Base-by-base conservation (phyloP, 371 early-diverging fungal genomes). In the Circinella umbellata region DNA sequence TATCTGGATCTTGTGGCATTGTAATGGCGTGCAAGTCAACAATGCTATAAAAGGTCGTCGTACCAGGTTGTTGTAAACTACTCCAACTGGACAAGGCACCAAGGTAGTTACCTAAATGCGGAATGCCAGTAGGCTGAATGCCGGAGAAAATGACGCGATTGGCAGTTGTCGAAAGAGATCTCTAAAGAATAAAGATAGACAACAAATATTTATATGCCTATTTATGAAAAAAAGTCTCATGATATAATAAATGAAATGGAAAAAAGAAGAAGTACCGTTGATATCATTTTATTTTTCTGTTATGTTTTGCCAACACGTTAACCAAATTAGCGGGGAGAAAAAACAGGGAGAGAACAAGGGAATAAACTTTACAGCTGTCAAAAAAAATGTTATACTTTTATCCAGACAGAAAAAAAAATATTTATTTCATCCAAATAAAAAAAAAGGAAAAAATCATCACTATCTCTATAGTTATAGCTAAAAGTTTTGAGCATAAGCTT, bases 1-100 rank as follows among this genome's bases (percentile, higher is more conserved):
- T 68, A 3, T 70, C 70, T 0, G 98, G 94, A 47, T 91, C 78
- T 69, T 92, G 92, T 1, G 94, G 95, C 68, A 92, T 80, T 0
- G 98, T 97, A 27, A 97, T 79, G 0, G 98, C 96, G 73, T 98
- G 98, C 14, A 98, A 77, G 72, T 97, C 97, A 14, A 94, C 97
- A 66, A 97, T 88, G 53, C 87, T 88, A 78, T 92, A 95, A 42
- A 91, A 85, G 9, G 86, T 83, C 20, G 78, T 78, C 9, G 55
- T 59, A 34, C 81, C 80, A 15, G 84, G 73, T 42, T 87, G 75
- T 74, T 96, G 96, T 51, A 98, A 80, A 0, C 75, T 65, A 2
- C 90, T 91, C 98, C 98, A 98, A 81, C 93, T 93, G 4, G 80
- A 79, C 36, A 98, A 77, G 4, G 96, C 95, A 9, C 98, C 98